phyloP scores from a whole-genome alignment of 306 rosid species.

The Macrotyloma uniflorum region DNA sequence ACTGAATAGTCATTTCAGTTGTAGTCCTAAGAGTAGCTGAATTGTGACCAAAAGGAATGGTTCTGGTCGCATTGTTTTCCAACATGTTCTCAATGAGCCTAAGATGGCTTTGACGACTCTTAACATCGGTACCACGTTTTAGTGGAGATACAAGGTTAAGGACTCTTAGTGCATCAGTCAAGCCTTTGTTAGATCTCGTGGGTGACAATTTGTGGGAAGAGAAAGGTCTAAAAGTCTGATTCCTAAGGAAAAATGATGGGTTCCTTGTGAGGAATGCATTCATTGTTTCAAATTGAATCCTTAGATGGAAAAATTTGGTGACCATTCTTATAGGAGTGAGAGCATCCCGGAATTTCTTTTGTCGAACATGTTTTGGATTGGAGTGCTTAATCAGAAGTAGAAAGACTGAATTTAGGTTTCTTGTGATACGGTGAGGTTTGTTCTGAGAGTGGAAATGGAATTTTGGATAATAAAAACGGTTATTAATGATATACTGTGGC shows the following conservation, averaged over 20 bases:
- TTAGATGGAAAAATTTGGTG: neutral
- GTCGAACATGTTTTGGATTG: neutral
- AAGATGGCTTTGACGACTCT: conserved; percentile 59
- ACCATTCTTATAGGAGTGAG: neutral
- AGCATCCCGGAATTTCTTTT: too few relatives aligned
- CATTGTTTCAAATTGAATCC: neutral
- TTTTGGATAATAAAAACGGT: too few relatives aligned
- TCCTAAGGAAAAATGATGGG: neutral
- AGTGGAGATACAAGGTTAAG: conserved; percentile 54
- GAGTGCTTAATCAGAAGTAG: neutral
- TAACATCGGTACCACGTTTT: conserved; percentile 26
- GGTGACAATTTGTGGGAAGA: conserved; percentile 40
- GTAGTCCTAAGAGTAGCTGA: conserved; percentile 1
- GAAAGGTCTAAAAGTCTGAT: conserved; percentile 32
- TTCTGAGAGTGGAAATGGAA: neutral
- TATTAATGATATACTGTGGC: neutral
- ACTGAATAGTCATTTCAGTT: conserved; percentile 30
- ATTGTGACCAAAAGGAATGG: conserved; percentile 2
- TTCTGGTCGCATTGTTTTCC: conserved; percentile 30
- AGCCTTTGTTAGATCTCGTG: conserved; percentile 25
- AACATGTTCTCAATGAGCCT: conserved; percentile 62
- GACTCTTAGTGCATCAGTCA: conserved; percentile 54
- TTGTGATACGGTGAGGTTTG: neutral
- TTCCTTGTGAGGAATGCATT: conserved; percentile 14
- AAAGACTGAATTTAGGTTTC: neutral